Evolutionary conservation across 306 rosid genomes (phyloP).

Genomic region (Cucurbita maxima): DNA sequence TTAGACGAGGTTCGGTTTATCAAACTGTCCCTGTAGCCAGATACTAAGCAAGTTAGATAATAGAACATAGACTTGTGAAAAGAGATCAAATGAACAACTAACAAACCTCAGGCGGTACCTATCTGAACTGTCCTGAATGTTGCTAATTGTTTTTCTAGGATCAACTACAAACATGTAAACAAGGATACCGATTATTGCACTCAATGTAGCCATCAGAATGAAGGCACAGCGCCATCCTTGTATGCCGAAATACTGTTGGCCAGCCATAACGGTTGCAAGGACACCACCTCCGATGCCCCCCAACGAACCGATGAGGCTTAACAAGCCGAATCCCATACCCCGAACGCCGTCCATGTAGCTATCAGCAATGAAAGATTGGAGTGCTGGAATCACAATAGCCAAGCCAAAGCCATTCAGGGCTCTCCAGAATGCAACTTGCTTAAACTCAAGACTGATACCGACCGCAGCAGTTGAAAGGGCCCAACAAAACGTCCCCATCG

Average conservation of each 20-base stretch:
- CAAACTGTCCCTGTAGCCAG: constrained; percentile 32
- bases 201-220: constrained; percentile 58
- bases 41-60: constrained; percentile 10
- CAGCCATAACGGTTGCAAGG: constrained; percentile 91
- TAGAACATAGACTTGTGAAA: neutral
- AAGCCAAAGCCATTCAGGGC: constrained; percentile 84
- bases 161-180: constrained; percentile 65
- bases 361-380: constrained; percentile 92
- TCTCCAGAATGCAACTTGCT: constrained; percentile 82
- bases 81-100: neutral
- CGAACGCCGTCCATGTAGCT: constrained; percentile 66
- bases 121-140: constrained; percentile 4
- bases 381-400: constrained; percentile 95
- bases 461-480: constrained; percentile 95
- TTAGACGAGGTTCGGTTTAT: constrained; percentile 26
- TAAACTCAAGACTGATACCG: constrained; percentile 41
- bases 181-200: constrained; percentile 67
- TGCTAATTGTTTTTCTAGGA: constrained; percentile 29
- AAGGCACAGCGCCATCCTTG: constrained; percentile 89
- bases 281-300: constrained; percentile 99
- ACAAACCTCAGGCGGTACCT: neutral
- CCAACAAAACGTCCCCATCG: constrained; percentile 86
- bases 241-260: constrained; percentile 50
- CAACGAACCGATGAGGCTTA: constrained; percentile 52
- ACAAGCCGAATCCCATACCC: constrained; percentile 76